A percentile compares a stretch with the other conserved stretches of the same genome.
These are phyloP conservation scores for Blastosporella zonata DNA, from an alignment of 1,284 basidiomycete genomes.

Conservation along the genomic window DNA sequence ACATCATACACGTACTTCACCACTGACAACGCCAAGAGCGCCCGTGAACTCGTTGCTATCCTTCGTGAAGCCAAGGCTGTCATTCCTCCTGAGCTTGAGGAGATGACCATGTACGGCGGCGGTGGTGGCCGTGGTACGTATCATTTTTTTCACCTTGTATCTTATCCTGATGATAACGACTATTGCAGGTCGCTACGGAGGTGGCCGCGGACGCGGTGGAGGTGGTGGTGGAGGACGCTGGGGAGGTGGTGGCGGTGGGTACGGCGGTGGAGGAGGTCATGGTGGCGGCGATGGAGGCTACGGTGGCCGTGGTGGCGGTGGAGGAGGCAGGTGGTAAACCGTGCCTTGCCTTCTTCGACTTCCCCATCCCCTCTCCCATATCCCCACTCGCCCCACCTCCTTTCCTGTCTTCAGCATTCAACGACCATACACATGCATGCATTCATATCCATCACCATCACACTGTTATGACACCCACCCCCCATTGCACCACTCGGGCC, in stretches of 20 bases:
- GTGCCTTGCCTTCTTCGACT: background rate
- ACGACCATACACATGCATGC: background rate
- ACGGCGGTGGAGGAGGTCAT: slow-evolving; percentile 38
- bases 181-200: slow-evolving; percentile 55
- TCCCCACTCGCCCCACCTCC: background rate
- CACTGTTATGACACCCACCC: background rate
- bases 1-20: slow-evolving; percentile 97
- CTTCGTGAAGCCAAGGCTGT: slow-evolving; percentile 88
- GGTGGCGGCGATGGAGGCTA: slow-evolving; percentile 32
- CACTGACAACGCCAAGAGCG: slow-evolving; percentile 91
- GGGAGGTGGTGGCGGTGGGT: slow-evolving; percentile 39
- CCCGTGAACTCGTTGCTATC: slow-evolving; percentile 88
- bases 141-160: background rate
- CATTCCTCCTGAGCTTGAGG: slow-evolving; percentile 87
- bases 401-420: background rate
- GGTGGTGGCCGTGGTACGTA: slow-evolving; percentile 69
- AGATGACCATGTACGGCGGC: slow-evolving; percentile 89
- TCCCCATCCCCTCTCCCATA: too few species aligned
- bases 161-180: slow-evolving; percentile 10
- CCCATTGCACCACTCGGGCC: slow-evolving; percentile 2
- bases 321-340: slow-evolving; percentile 41
- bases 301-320: slow-evolving; percentile 34
- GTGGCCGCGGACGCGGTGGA: slow-evolving; percentile 48
- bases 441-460: background rate
- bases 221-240: slow-evolving; percentile 40